Conservation (phyloP, 2,329 filamentous ascomycete genomes). For the Hymenoscyphus fructigenus region DNA sequence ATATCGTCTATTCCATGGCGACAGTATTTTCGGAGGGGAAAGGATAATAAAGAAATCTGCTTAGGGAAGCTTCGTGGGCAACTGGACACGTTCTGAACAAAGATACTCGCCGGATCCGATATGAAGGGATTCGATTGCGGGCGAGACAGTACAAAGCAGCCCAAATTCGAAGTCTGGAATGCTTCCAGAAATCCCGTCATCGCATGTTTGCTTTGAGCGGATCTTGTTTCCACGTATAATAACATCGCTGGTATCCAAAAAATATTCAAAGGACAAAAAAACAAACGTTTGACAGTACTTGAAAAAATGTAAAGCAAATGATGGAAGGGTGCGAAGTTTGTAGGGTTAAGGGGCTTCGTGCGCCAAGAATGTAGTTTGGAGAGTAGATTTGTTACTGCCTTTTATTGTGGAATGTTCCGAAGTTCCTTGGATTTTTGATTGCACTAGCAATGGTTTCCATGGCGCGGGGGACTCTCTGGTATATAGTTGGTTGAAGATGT, state of each 20-base stretch:
- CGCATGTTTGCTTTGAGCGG: not conserved
- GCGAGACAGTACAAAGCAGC: conserved; percentile 2
- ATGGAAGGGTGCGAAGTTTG: too few relatives aligned
- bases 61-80: not conserved
- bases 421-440: too few relatives aligned
- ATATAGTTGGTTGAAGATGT: too few relatives aligned
- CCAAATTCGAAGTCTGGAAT: not conserved
- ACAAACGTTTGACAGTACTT: not conserved
- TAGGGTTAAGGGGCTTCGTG: too few relatives aligned
- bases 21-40: not conserved
- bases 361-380: too few relatives aligned
- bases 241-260: not conserved
- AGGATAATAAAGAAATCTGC: not conserved
- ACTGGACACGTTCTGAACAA: not conserved
- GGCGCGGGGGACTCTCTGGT: too few relatives aligned
- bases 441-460: too few relatives aligned
- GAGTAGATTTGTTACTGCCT: too few relatives aligned
- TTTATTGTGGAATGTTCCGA: too few relatives aligned
- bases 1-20: not conserved
- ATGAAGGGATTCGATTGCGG: not conserved
- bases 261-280: not conserved
- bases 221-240: not conserved
- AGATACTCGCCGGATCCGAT: conserved; percentile 3
- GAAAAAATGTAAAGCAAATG: too few relatives aligned
- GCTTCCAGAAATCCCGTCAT: not conserved